phyloP scores from a whole-genome alignment of 192 early-diverging fungal species.

The Coemansia reversa region DNA sequence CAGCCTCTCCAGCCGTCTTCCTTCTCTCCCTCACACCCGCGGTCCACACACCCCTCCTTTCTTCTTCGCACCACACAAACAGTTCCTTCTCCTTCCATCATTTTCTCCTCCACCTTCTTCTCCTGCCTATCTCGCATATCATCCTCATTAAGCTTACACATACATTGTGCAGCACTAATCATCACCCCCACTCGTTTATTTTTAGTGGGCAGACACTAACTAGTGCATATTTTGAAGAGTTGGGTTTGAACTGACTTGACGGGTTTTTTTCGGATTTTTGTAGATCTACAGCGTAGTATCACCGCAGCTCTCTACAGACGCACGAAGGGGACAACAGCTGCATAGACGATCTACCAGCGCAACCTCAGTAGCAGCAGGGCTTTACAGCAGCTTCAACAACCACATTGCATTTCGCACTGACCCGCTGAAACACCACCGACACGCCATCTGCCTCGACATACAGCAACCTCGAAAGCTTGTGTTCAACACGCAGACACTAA shows the following conservation, averaged over 20 bases:
- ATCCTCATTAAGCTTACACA: neutral
- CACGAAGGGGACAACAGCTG: neutral
- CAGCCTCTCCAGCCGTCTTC: neutral
- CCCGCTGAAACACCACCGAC: neutral
- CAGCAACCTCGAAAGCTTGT: neutral
- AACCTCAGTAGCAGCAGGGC: neutral
- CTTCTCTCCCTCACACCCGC: neutral
- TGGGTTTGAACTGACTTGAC: neutral
- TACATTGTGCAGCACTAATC: neutral
- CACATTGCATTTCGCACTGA: neutral
- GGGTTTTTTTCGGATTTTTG: neutral
- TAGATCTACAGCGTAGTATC: neutral
- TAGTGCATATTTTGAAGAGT: neutral
- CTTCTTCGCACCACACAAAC: neutral
- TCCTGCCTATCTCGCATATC: neutral
- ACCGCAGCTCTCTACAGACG: neutral
- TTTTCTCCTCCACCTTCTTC: neutral
- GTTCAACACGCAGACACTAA: neutral
- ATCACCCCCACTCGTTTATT: neutral
- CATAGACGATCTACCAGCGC: neutral
- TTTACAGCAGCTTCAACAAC: neutral
- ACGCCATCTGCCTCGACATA: neutral
- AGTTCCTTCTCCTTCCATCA: neutral
- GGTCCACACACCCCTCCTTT: neutral
- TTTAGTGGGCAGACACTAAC: neutral